These are phyloP conservation scores for Azolla pinnata DNA, from an alignment of 75 land plant species.

Conservation along the genomic window DNA sequence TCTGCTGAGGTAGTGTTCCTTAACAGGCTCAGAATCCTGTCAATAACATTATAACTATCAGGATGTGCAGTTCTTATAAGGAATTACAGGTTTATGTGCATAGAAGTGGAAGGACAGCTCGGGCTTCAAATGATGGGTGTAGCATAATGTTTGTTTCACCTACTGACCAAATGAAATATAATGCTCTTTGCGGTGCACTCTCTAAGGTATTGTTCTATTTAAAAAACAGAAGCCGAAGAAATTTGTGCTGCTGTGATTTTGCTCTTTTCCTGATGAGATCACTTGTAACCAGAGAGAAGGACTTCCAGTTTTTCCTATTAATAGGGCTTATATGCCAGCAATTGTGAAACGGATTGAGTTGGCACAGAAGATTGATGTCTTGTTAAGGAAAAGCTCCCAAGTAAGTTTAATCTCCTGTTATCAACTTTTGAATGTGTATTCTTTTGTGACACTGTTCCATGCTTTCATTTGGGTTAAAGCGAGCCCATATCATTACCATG, in stretches of 20 bases:
- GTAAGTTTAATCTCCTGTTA: constrained; percentile 24
- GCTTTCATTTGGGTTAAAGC: too few species aligned
- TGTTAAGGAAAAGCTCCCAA: constrained; percentile 54
- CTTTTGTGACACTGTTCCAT: too few species aligned
- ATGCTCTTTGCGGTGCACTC: constrained; percentile 70
- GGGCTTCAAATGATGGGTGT: constrained; percentile 90
- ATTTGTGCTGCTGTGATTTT: neutral
- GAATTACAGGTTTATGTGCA: constrained; percentile 78
- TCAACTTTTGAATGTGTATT: too few species aligned
- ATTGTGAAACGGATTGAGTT: constrained; percentile 51
- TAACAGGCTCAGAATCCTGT: neutral
- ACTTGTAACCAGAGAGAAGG: constrained; percentile 41
- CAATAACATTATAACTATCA: neutral
- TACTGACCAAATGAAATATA: constrained; percentile 64
- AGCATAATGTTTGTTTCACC: constrained; percentile 76
- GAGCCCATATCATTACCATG: too few species aligned
- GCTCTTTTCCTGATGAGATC: neutral
- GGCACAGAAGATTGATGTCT: constrained; percentile 70
- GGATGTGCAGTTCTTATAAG: neutral
- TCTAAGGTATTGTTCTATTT: too few species aligned
- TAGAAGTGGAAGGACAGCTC: constrained; percentile 98
- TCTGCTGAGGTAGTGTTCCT: constrained; percentile 69
- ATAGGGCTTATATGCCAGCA: constrained; percentile 69
- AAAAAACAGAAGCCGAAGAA: too few species aligned
- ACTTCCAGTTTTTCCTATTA: constrained; percentile 58